Evolutionary conservation across 2,329 filamentous ascomycete species (phyloP).

Genomic region (Hypoxylon sp.): DNA sequence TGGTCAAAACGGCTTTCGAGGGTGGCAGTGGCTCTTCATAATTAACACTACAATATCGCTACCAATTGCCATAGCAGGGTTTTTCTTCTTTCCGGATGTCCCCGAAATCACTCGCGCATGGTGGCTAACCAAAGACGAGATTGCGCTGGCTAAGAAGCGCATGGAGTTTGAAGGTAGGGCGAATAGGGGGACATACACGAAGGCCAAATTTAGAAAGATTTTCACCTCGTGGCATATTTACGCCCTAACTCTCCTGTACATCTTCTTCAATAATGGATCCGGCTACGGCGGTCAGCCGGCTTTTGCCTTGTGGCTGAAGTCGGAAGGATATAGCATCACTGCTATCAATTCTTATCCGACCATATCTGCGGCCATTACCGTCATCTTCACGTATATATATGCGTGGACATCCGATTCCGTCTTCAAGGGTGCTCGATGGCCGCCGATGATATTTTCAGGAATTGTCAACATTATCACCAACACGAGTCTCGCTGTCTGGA

Average conservation of each 20-base stretch:
- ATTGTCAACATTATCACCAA: slow-evolving; percentile 60
- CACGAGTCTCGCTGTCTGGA: slow-evolving; percentile 60
- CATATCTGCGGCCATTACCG: slow-evolving; percentile 67
- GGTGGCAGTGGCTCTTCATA: slow-evolving; percentile 71
- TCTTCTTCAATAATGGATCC: slow-evolving; percentile 75
- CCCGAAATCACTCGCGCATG: slow-evolving; percentile 58
- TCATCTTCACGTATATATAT: slow-evolving; percentile 73
- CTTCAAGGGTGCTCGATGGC: slow-evolving; percentile 73
- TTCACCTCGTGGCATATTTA: slow-evolving; percentile 77
- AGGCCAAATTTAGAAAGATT: slow-evolving; percentile 70
- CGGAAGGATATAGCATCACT: slow-evolving; percentile 58
- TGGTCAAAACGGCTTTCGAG: slow-evolving; percentile 62
- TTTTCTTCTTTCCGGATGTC: slow-evolving; percentile 60
- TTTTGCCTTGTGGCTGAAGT: slow-evolving; percentile 67
- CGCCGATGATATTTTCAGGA: slow-evolving; percentile 71
- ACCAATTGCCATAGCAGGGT: slow-evolving; percentile 65
- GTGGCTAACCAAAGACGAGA: slow-evolving; percentile 58
- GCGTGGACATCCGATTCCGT: slow-evolving; percentile 76
- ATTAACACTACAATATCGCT: slow-evolving; percentile 68
- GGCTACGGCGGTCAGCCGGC: slow-evolving; percentile 65
- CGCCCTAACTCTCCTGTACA: slow-evolving; percentile 69
- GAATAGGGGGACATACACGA: slow-evolving; percentile 58
- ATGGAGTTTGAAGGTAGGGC: slow-evolving; percentile 64
- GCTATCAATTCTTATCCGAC: slow-evolving; percentile 69
- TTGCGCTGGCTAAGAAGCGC: slow-evolving; percentile 57